Conservation (phyloP, 2,329 filamentous ascomycete genomes). For the Ophiostoma piceae region DNA sequence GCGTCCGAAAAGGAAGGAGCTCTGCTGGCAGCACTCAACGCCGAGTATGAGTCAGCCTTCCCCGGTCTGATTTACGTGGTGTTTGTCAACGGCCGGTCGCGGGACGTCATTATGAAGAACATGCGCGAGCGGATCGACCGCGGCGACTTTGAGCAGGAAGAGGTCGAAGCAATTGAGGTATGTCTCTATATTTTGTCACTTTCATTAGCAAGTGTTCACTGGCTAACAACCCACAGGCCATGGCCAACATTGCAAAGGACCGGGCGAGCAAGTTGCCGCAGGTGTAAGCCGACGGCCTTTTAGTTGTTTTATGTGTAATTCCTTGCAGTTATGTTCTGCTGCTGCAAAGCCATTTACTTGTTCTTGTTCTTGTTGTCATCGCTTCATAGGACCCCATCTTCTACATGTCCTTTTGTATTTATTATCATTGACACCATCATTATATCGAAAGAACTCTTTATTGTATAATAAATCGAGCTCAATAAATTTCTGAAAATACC, state of each 20-base stretch:
- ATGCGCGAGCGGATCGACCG: conserved; percentile 70
- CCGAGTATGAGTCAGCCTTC: conserved; percentile 72
- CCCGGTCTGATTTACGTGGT: conserved; percentile 83
- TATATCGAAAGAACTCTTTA: no score
- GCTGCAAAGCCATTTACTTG: not conserved
- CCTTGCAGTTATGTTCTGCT: not conserved
- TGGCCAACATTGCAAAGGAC: conserved; percentile 86
- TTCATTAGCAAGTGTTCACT: conserved; percentile 27
- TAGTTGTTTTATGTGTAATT: not conserved
- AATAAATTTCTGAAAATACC: no score
- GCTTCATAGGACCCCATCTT: no score
- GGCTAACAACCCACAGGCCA: conserved; percentile 56
- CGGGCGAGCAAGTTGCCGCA: conserved; percentile 59
- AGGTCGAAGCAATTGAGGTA: conserved; percentile 69
- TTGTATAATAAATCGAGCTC: no score
- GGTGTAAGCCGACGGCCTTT: not conserved
- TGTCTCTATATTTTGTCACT: not conserved
- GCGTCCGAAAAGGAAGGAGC: conserved; percentile 50
- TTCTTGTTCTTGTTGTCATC: not conserved
- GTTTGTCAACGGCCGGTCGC: conserved; percentile 77
- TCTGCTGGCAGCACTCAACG: conserved; percentile 60
- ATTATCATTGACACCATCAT: no score
- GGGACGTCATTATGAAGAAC: conserved; percentile 71
- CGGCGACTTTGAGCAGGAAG: conserved; percentile 61
- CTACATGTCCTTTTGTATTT: no score